Base-by-base conservation (phyloP, 257 asterid genomes). In the Vinca minor region DNA sequence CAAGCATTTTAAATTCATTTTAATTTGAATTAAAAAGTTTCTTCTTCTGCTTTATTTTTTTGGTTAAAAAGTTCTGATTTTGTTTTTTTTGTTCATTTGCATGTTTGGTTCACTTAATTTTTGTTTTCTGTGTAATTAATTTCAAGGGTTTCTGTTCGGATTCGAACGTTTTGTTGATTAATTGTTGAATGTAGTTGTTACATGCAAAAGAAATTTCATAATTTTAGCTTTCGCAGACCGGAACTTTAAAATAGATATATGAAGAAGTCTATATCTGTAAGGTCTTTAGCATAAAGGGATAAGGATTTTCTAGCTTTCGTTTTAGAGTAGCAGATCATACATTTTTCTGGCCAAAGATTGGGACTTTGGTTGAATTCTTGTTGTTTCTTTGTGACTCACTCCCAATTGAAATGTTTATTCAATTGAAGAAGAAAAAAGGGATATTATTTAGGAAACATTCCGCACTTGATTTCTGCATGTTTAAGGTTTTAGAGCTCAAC, bases 71-170 rank as follows among this genome's bases (percentile, higher is more conserved):
- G n/a, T n/a, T n/a, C n/a, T n/a, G n/a, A n/a, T n/a, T n/a, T n/a
- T n/a, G n/a, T n/a, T n/a, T n/a, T n/a, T n/a, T n/a, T n/a, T n/a
- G n/a, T n/a, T n/a, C n/a, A n/a, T n/a, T n/a, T n/a, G n/a, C n/a
- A n/a, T n/a, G n/a, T n/a, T n/a, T n/a, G n/a, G n/a, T n/a, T n/a
- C n/a, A n/a, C n/a, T n/a, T n/a, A n/a, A n/a, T n/a, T n/a, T n/a
- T n/a, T n/a, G n/a, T n/a, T n/a, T n/a, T n/a, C n/a, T n/a, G n/a
- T n/a, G n/a, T n/a, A n/a, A n/a, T n/a, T n/a, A n/a, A n/a, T n/a
- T n/a, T n/a, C n/a, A n/a, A n/a, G n/a, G n/a, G n/a, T n/a, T 59
- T 50, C 15, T n/a, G 55, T 69, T 41, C 20, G 25, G 18, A 56
- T 9, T 31, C 2, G 3, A 9, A 7, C n/a, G 23, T 4, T 42